Evolutionary conservation across 1,139 yeast genomes (phyloP).

Genomic region (Saccharomyces hybrid): DNA sequence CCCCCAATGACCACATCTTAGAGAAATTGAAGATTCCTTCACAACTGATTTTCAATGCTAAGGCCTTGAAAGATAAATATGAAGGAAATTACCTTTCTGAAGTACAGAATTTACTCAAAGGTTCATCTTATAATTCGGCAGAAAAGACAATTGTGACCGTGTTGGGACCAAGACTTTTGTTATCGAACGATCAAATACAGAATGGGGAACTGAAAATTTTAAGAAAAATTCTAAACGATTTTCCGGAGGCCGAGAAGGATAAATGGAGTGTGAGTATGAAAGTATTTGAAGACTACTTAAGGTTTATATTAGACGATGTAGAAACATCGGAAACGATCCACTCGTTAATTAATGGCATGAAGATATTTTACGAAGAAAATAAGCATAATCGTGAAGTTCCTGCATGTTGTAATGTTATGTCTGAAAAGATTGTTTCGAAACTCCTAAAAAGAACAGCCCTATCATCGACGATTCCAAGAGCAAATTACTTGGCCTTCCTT

Average conservation of each 20-base stretch:
- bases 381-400: conserved; percentile 15
- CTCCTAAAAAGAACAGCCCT: conserved; percentile 2
- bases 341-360: conserved; percentile 41
- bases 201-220: not conserved
- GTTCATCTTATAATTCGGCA: conserved; percentile 55
- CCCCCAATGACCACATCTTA: conserved; percentile 31
- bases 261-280: conserved; percentile 58
- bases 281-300: conserved; percentile 43
- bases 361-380: conserved; percentile 27
- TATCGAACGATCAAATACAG: not conserved
- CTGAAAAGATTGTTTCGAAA: conserved; percentile 15
- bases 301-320: conserved; percentile 16
- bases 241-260: conserved; percentile 44
- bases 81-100: conserved; percentile 48
- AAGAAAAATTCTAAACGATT: conserved; percentile 35
- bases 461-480: conserved; percentile 5
- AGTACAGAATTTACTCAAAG: conserved; percentile 54
- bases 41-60: conserved; percentile 43
- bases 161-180: not conserved
- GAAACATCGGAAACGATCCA: conserved; percentile 27
- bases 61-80: conserved; percentile 37
- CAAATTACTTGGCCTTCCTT: conserved; percentile 17
- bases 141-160: conserved; percentile 46
- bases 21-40: conserved; percentile 42
- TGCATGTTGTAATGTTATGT: conserved; percentile 29